Evolutionary conservation across 139 green algal species (phyloP).

Genomic region (Chlorella sp.): DNA sequence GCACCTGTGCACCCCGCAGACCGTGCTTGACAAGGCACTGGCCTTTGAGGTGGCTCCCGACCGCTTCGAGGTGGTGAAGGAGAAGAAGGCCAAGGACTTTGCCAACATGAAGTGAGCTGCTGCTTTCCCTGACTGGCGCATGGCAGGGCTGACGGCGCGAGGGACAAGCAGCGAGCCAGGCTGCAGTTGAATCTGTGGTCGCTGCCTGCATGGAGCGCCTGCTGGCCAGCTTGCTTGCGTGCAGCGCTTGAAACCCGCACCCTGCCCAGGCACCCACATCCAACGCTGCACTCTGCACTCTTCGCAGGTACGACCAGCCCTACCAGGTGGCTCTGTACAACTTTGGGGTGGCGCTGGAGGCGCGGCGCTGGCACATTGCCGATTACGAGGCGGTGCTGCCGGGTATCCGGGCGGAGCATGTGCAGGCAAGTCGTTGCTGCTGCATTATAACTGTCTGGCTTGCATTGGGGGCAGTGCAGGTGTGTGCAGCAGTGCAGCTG

Average conservation of each 20-base stretch:
- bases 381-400: slow-evolving; percentile 75
- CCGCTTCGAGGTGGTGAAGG: slow-evolving; percentile 77
- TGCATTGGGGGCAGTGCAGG: no score
- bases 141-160: no score
- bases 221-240: no score
- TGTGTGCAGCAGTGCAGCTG: background rate
- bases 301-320: slow-evolving; percentile 77
- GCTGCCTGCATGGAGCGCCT: no score
- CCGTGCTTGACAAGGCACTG: slow-evolving; percentile 70
- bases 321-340: slow-evolving; percentile 89
- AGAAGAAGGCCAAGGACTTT: slow-evolving; percentile 54
- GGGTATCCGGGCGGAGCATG: slow-evolving; percentile 42
- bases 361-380: slow-evolving; percentile 72
- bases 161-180: no score
- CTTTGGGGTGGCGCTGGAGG: slow-evolving; percentile 54
- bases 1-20: slow-evolving; percentile 26
- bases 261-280: no score
- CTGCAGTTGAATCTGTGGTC: no score
- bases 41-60: slow-evolving; percentile 70
- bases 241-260: no score
- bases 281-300: background rate
- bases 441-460: no score
- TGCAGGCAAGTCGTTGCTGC: slow-evolving; percentile 38
- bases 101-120: slow-evolving; percentile 42
- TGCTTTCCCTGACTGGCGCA: no score